Evolutionary conservation across 257 asterid species (phyloP), one percentile per base, ranked within the genome.

Genomic region (Galeopsis tetrahit): DNA sequence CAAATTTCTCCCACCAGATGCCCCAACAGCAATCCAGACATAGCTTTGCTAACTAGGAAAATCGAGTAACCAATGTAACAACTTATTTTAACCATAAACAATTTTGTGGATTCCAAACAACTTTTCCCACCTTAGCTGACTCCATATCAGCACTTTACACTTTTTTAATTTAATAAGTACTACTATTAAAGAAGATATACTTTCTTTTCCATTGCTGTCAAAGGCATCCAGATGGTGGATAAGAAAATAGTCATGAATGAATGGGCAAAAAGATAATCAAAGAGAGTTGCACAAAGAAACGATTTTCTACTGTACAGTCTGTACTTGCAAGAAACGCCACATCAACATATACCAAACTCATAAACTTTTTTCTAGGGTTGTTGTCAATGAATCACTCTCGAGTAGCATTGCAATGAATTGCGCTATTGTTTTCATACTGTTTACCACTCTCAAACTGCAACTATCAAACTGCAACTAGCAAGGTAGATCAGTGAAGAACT

Each of bases 401-500:
- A 33, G 42, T 35, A 52, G 28, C 63, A 40, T 13, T 10, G 10
- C 21, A 48, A 48, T 48, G 55, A 10, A 13, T 13, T 4, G 21
- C 3, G 21, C 28, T 49, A 40, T 2, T 10, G 6, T 31, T 28
- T 67, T 35, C 3, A 14, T 13, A 55, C 13, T 56, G 43, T 38
- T 60, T 13, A 44, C 28, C 40, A 40, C 33, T 63, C 34, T 38
- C 31, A 63, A 38, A 28, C 40, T n/a, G n/a, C n/a, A n/a, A n/a
- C n/a, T 64, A 61, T 62, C 28, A 60, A 48, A 59, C 10, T 55
- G 65, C 61, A 68, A 68, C 48, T 67, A 14, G 14, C 52, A 59
- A 58, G 42, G 14, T 40, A 56, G 31, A 58, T 17, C 3, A 35
- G 11, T 32, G 9, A 56, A 70, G 14, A 10, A 58, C 14, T 46